phyloP scores from a whole-genome alignment of 164 flowering plant species.

The Houttuynia cordata region DNA sequence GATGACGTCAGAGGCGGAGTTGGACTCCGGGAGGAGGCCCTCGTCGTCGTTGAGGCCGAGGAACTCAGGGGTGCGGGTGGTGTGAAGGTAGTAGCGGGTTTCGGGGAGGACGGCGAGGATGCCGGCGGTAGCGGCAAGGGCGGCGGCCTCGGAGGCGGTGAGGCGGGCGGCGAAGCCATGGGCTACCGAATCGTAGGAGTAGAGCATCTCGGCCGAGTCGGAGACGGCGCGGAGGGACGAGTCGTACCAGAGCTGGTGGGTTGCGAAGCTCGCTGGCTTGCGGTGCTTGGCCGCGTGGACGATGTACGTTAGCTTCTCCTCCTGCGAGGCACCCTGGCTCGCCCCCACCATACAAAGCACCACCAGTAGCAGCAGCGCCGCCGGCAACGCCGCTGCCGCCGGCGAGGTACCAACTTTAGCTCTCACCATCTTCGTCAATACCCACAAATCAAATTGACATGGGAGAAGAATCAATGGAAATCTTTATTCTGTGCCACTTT shows the following conservation, averaged over 20 bases:
- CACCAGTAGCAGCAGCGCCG: background rate
- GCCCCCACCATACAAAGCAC: background rate
- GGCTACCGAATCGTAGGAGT: slow-evolving; percentile 48
- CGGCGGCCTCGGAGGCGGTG: slow-evolving; percentile 39
- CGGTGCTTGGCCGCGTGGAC: slow-evolving; percentile 55
- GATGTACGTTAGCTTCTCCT: slow-evolving; percentile 49
- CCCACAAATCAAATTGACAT: background rate
- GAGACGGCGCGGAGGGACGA: slow-evolving; percentile 52
- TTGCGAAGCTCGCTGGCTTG: slow-evolving; percentile 41
- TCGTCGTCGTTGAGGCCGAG: slow-evolving; percentile 42
- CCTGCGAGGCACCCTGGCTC: background rate
- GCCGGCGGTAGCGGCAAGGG: slow-evolving; percentile 31
- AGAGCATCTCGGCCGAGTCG: slow-evolving; percentile 46
- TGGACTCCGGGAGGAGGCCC: slow-evolving; percentile 27
- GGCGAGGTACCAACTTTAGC: background rate
- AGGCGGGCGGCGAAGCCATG: slow-evolving; percentile 72
- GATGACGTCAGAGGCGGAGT: slow-evolving; percentile 37
- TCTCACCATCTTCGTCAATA: background rate
- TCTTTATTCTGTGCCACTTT: background rate
- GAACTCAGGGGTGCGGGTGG: slow-evolving; percentile 79
- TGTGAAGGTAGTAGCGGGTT: slow-evolving; percentile 58
- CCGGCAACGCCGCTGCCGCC: background rate
- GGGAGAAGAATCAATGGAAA: background rate
- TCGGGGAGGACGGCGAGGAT: slow-evolving; percentile 57
- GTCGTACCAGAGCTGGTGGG: slow-evolving; percentile 57